Evolutionary conservation across 495 filamentous ascomycete genomes (phyloP), one percentile per base, ranked within the genome.

Genomic region (Lasiosphaeris hirsuta): DNA sequence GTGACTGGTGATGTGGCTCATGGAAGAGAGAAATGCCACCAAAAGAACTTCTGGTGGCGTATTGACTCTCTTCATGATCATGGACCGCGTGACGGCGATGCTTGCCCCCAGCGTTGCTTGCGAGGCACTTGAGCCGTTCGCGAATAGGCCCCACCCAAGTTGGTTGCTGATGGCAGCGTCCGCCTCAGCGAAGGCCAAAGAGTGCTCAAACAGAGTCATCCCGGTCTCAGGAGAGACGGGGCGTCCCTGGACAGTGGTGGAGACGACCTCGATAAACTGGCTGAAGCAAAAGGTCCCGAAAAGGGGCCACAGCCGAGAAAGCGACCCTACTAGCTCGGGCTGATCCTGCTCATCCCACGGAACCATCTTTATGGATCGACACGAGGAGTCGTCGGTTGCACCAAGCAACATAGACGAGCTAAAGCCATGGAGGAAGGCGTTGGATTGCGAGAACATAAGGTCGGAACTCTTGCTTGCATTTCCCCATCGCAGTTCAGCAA

Each of bases 181-280:
- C 4, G 94, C 91, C 69, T 98, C 95, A 1, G 94, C 90, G 71
- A 97, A 98, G 0, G 94, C 94, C 11, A 98, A 76, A 0, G 94
- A 97, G 66, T 96, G 91, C 62, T 98, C 94, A 66, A 98, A 94
- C 15, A 97, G 81, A 0, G 92, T 96, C 90, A 97, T 97, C 6
- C 92, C 91, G 0, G 91, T 94, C 72, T 97, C 94, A 0, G 90
- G 86, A 57, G 86, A 82, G 6, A 87, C 78, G 3, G 80, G 78
- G 10, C 88, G 82, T n/a, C 92, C 92, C 61, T 96, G 91, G n/a
- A 97, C 77, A 4, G 93, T 89, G 68, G 90, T 92, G 6, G 87
- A 84, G 17, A 97, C 75, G 0, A 88, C 91, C 66, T 97, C 94
- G 23, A 95, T 69, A 63, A 97, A 94, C 63, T 96, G 90, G 61